phyloP scores from a whole-genome alignment of 2,329 filamentous ascomycete genomes.

The Thermomyces lanuginosus region DNA sequence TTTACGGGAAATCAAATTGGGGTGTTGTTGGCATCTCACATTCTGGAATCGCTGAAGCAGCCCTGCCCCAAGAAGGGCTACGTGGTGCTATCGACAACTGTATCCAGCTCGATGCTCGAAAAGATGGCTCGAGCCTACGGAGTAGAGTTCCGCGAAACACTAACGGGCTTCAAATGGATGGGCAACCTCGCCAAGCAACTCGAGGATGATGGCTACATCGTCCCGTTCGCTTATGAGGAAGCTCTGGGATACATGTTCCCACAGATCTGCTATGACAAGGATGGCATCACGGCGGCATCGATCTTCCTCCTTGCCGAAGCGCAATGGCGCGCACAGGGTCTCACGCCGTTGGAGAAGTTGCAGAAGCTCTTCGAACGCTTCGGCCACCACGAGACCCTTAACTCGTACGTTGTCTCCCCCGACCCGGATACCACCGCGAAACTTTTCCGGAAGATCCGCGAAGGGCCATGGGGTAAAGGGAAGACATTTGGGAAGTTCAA shows the following conservation, averaged over 20 bases:
- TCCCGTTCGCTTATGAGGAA: conserved; percentile 47
- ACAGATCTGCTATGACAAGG: conserved; percentile 46
- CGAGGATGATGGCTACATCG: conserved; percentile 32
- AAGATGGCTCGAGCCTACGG: conserved; percentile 39
- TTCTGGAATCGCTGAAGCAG: conserved; percentile 32
- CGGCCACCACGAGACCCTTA: conserved; percentile 46
- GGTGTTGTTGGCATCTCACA: conserved; percentile 41
- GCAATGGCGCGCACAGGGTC: conserved; percentile 33
- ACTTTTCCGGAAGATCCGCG: conserved; percentile 41
- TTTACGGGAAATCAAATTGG: conserved; percentile 52
- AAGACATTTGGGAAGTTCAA: conserved; percentile 34
- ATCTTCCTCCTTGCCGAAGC: conserved; percentile 42
- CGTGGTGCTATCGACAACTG: conserved; percentile 45
- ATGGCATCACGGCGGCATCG: conserved; percentile 44
- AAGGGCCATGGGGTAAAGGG: conserved; percentile 26
- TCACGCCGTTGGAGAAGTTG: conserved; percentile 42
- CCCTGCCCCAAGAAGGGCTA: conserved; percentile 23
- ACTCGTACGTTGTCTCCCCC: conserved; percentile 47
- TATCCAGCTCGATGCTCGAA: conserved; percentile 47
- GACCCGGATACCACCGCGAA: conserved; percentile 34
- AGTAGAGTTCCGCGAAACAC: conserved; percentile 43
- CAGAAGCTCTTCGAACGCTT: conserved; percentile 40
- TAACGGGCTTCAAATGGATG: conserved; percentile 55
- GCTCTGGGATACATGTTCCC: conserved; percentile 53
- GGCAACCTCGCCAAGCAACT: conserved; percentile 44